Conservation (phyloP, 2,329 filamentous ascomycete genomes). For the Ophiocordyceps camponoti-leonardi region DNA sequence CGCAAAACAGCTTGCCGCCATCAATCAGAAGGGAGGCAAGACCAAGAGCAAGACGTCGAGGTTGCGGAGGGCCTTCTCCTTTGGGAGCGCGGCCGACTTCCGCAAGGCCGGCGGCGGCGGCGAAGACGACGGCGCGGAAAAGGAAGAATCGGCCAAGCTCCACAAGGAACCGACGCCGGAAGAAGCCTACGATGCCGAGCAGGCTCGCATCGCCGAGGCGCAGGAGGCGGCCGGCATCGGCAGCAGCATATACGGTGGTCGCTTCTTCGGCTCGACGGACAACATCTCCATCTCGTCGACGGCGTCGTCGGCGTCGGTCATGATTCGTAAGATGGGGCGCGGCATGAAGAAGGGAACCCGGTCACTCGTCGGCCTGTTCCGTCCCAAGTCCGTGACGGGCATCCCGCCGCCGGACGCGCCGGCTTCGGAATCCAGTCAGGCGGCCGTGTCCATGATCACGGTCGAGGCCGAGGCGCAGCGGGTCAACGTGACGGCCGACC, state of each 20-base stretch:
- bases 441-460: slow-evolving; percentile 88
- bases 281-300: slow-evolving; percentile 86
- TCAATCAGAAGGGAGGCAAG: slow-evolving; percentile 64
- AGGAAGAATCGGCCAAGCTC: slow-evolving; percentile 30
- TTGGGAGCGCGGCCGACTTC: slow-evolving; percentile 86
- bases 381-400: slow-evolving; percentile 81
- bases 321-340: slow-evolving; percentile 97
- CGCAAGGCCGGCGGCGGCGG: slow-evolving; percentile 52
- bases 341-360: slow-evolving; percentile 92
- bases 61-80: slow-evolving; percentile 83
- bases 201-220: slow-evolving; percentile 76
- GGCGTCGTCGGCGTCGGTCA: slow-evolving; percentile 75
- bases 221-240: slow-evolving; percentile 89
- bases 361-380: slow-evolving; percentile 84
- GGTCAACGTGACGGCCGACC: slow-evolving; percentile 59
- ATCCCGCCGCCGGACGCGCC: slow-evolving; percentile 53
- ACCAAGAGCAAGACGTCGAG: slow-evolving; percentile 74
- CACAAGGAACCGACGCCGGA: slow-evolving; percentile 45
- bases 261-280: slow-evolving; percentile 83
- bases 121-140: slow-evolving; percentile 25
- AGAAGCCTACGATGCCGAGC: slow-evolving; percentile 68
- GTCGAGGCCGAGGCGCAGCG: slow-evolving; percentile 82
- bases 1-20: slow-evolving; percentile 68
- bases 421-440: slow-evolving; percentile 50
- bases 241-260: slow-evolving; percentile 81